Percentiles rank a stretch among this genome's conserved stretches.
Conservation (phyloP, 257 asterid species). For the Solanum acaule region DNA sequence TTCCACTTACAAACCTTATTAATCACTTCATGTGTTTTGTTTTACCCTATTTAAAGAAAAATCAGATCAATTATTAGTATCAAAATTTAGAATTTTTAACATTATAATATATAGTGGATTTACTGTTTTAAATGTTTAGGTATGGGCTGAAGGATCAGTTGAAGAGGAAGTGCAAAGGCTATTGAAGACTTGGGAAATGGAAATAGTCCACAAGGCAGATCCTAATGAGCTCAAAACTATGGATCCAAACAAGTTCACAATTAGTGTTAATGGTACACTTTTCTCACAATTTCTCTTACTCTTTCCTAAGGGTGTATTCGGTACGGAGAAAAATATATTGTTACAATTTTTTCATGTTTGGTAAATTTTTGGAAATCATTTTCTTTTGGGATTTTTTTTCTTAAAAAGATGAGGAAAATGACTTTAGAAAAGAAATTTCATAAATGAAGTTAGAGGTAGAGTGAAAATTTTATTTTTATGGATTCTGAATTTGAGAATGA, state of each 20-base stretch:
- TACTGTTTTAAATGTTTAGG: background rate
- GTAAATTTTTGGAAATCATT: background rate
- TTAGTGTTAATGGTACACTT: background rate
- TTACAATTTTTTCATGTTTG: background rate
- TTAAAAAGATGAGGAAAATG: background rate
- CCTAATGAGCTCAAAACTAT: slow-evolving; percentile 25
- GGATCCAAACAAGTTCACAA: slow-evolving; percentile 22
- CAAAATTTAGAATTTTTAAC: background rate
- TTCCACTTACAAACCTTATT: fast-evolving
- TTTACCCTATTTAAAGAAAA: background rate
- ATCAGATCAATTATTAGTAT: background rate
- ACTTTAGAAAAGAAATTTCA: background rate
- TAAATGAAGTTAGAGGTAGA: background rate
- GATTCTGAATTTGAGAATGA: background rate
- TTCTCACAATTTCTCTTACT: background rate
- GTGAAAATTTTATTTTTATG: background rate
- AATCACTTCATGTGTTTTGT: background rate
- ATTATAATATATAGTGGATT: background rate
- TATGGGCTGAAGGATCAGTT: slow-evolving; percentile 49
- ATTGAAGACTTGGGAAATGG: slow-evolving; percentile 67
- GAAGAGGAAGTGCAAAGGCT: slow-evolving; percentile 56
- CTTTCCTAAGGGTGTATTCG: background rate
- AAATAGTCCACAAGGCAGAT: slow-evolving; percentile 44
- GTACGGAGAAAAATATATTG: background rate
- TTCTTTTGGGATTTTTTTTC: too few relatives aligned